Percentiles rank a stretch among this genome's conserved stretches.
Conservation (phyloP, 2,329 filamentous ascomycete genomes). For the Aspergillus spinulosporus region DNA sequence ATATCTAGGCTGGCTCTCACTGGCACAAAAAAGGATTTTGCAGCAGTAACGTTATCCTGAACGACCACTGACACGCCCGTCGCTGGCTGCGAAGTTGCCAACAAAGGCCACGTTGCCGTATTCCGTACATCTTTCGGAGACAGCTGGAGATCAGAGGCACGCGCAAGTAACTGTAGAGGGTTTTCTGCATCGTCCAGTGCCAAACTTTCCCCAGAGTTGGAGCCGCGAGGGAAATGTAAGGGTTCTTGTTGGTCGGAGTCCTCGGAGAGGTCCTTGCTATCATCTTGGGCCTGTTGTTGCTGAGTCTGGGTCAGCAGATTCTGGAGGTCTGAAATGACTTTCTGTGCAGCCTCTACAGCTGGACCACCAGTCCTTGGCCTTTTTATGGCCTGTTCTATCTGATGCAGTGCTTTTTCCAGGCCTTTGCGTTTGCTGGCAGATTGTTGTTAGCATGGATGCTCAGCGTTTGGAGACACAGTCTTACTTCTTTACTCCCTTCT, state of each 20-base stretch:
- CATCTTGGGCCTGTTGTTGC: conserved; percentile 36
- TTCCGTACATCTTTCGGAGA: conserved; percentile 40
- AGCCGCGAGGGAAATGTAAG: conserved; percentile 25
- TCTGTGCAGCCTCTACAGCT: conserved; percentile 46
- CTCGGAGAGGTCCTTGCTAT: conserved; percentile 34
- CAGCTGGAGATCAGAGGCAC: conserved; percentile 68
- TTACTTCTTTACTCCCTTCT: conserved; percentile 76
- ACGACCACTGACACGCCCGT: conserved; percentile 26
- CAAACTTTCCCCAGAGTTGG: conserved; percentile 52
- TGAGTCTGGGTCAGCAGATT: conserved; percentile 54
- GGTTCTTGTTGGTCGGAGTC: conserved; percentile 27
- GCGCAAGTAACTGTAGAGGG: conserved; percentile 69
- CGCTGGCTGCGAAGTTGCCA: conserved; percentile 42
- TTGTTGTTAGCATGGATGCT: conserved; percentile 12
- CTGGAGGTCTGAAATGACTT: conserved; percentile 48
- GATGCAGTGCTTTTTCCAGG: conserved; percentile 70
- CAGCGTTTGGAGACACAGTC: neutral
- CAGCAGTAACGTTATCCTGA: conserved; percentile 22
- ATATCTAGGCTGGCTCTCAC: conserved; percentile 64
- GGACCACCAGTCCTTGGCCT: conserved; percentile 52
- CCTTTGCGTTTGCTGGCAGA: conserved; percentile 68
- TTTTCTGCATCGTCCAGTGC: conserved; percentile 73
- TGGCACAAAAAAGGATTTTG: conserved; percentile 67
- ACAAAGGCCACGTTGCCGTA: conserved; percentile 27
- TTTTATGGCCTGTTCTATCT: conserved; percentile 69